Evolutionary conservation across 495 filamentous ascomycete genomes (phyloP).

Genomic region (Xylaria intraflava): DNA sequence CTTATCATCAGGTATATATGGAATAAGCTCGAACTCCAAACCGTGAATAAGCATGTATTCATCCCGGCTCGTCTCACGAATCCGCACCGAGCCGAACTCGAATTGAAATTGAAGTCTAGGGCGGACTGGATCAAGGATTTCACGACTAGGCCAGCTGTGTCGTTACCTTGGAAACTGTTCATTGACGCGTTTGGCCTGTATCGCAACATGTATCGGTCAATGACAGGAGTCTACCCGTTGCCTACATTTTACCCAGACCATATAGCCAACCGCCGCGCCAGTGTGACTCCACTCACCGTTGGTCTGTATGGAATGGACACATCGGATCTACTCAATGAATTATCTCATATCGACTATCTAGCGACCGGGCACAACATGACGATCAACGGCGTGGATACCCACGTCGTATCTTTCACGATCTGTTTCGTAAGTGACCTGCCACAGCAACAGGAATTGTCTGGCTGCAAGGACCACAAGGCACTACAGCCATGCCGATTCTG

Average conservation of each 20-base stretch:
- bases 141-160: not conserved
- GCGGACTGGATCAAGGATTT: not conserved
- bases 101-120: not conserved
- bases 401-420: not conserved
- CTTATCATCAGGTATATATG: not conserved
- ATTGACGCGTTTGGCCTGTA: not conserved
- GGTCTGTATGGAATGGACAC: not conserved
- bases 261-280: not conserved
- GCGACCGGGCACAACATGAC: not conserved
- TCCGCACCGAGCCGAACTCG: not conserved
- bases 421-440: not conserved
- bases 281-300: not conserved
- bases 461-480: not conserved
- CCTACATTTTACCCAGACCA: not conserved
- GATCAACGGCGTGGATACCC: not conserved
- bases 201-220: not conserved
- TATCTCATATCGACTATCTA: not conserved
- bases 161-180: not conserved
- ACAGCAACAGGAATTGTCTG: not conserved
- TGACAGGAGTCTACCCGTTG: not conserved
- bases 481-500: not conserved
- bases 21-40: not conserved
- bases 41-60: not conserved
- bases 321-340: not conserved
- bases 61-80: not conserved